Percentiles rank a stretch among this genome's conserved stretches.
phyloP scores from a whole-genome alignment of 2,329 filamentous ascomycete genomes.

The Microcyclosporella mali region DNA sequence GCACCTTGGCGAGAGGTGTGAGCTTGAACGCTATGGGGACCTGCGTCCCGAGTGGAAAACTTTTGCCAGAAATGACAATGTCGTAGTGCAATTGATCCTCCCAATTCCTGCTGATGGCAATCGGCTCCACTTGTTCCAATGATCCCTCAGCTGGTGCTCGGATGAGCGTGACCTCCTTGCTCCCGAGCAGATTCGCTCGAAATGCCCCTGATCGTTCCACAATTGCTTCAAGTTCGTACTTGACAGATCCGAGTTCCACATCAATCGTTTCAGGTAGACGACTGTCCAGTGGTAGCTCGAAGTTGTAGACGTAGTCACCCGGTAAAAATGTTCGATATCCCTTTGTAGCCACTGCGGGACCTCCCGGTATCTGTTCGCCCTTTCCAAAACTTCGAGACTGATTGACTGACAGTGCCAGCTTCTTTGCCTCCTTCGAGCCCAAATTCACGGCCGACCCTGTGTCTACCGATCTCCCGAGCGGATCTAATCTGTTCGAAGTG shows the following conservation, averaged over 20 bases:
- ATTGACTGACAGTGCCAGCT: constrained; percentile 70
- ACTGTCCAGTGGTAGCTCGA: constrained; percentile 77
- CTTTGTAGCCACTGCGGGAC: constrained; percentile 60
- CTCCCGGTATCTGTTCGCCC: constrained; percentile 58
- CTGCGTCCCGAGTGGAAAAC: constrained; percentile 79
- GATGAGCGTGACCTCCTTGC: constrained; percentile 75
- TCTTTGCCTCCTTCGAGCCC: constrained; percentile 50
- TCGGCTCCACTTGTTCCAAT: constrained; percentile 83
- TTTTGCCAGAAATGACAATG: constrained; percentile 92
- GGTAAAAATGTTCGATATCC: constrained; percentile 82
- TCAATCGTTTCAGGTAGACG: constrained; percentile 77
- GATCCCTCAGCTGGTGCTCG: constrained; percentile 82
- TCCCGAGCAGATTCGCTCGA: constrained; percentile 76
- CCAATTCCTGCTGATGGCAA: constrained; percentile 89
- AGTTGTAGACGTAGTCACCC: constrained; percentile 67
- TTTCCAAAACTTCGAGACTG: constrained; percentile 82
- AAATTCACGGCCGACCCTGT: constrained; percentile 41
- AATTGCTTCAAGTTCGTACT: constrained; percentile 78
- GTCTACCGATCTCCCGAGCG: constrained; percentile 27
- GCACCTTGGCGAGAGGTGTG: constrained; percentile 85
- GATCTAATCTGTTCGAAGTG: constrained; percentile 29
- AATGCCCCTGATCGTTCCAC: constrained; percentile 85
- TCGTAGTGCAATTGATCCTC: constrained; percentile 94
- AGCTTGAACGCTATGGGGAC: constrained; percentile 93
- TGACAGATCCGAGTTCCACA: constrained; percentile 77